phyloP scores from a whole-genome alignment of 1,284 basidiomycete species.

The Bondarzewia mesenterica region DNA sequence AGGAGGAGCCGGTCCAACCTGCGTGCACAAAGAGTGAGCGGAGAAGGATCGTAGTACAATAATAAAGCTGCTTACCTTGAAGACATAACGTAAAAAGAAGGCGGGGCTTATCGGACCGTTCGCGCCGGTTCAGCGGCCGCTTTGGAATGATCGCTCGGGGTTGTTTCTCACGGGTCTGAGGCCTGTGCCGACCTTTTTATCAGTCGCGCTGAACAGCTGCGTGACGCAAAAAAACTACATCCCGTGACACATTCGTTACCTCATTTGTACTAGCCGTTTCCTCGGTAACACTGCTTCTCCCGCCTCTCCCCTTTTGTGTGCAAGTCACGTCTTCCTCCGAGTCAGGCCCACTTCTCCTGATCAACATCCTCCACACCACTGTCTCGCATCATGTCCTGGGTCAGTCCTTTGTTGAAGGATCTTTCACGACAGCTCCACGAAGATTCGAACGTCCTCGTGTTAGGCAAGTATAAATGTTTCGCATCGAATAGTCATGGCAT shows the following conservation, averaged over 20 bases:
- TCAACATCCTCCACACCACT: not conserved
- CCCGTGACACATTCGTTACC: slow-evolving; percentile 22
- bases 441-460: not conserved
- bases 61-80: slow-evolving; percentile 44
- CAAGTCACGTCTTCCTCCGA: slow-evolving; percentile 3
- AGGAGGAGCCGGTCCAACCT: slow-evolving; percentile 91
- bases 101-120: slow-evolving; percentile 29
- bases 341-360: slow-evolving; percentile 1
- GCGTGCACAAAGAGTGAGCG: slow-evolving; percentile 4
- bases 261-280: slow-evolving; percentile 12
- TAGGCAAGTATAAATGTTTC: slow-evolving; percentile 2
- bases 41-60: not conserved
- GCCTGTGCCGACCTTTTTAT: slow-evolving; percentile 30
- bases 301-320: slow-evolving; percentile 7
- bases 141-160: slow-evolving; percentile 26
- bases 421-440: not conserved
- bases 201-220: slow-evolving; percentile 19
- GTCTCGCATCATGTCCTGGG: not conserved
- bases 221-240: slow-evolving; percentile 31
- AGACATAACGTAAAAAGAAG: slow-evolving; percentile 47
- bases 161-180: slow-evolving; percentile 29
- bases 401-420: not conserved
- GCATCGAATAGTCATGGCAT: not conserved
- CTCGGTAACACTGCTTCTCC: slow-evolving; percentile 9
- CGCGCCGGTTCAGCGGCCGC: slow-evolving; percentile 23